A percentile compares a stretch with the other conserved stretches of the same genome.
These are phyloP conservation scores for Elymus sibiricus DNA, from an alignment of 176 grass and related monocot species.

Conservation along the genomic window DNA sequence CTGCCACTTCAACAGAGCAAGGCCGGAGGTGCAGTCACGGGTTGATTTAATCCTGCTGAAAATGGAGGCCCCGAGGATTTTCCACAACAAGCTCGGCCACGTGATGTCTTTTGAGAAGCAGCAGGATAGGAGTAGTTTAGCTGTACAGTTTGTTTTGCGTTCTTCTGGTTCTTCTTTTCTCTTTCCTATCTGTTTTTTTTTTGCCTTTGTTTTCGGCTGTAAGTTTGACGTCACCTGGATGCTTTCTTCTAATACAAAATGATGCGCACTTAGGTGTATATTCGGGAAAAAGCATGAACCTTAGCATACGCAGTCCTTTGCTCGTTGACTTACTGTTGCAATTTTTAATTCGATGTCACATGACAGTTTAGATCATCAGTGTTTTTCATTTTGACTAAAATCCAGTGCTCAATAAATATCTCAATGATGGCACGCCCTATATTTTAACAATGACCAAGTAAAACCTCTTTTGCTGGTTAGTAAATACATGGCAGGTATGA, in stretches of 20 bases:
- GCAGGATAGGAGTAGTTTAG: neutral
- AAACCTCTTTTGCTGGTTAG: neutral
- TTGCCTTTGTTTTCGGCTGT: fast-evolving
- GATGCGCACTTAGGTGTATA: fast-evolving
- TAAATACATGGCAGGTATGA: neutral
- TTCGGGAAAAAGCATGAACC: neutral
- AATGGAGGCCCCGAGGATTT: neutral
- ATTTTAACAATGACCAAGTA: neutral
- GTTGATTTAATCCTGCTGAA: neutral
- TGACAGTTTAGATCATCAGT: neutral
- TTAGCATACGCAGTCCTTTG: neutral
- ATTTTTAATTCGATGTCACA: neutral
- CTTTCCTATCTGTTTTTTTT: neutral
- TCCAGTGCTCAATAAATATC: neutral
- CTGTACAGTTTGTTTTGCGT: neutral
- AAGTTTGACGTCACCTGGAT: neutral
- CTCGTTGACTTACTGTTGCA: neutral
- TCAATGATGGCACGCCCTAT: neutral
- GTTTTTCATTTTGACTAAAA: neutral
- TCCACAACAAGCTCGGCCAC: neutral
- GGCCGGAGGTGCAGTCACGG: neutral
- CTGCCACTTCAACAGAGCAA: neutral
- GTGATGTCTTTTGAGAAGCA: neutral
- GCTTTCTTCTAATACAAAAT: neutral
- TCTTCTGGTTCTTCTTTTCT: neutral